Conservation (phyloP, 2,329 filamentous ascomycete genomes). For the Sporothrix schenckii region DNA sequence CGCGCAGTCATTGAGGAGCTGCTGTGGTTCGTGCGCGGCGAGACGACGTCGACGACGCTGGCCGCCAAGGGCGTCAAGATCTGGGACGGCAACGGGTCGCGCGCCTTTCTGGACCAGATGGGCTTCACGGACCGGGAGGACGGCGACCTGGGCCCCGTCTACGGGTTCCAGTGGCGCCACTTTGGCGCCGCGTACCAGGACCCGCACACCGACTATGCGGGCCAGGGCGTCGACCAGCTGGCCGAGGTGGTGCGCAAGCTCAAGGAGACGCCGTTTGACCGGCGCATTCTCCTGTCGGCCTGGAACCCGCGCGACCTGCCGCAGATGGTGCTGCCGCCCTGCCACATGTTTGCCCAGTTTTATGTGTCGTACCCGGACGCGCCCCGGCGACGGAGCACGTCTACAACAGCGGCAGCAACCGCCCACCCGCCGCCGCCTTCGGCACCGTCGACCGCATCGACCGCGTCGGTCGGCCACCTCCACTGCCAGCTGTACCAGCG, state of each 20-base stretch:
- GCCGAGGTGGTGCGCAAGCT: constrained; percentile 88
- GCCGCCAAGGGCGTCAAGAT: constrained; percentile 85
- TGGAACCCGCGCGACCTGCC: constrained; percentile 90
- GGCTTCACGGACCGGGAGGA: constrained; percentile 79
- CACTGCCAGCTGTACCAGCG: constrained; percentile 92
- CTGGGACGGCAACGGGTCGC: constrained; percentile 96
- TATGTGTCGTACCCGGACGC: constrained; percentile 74
- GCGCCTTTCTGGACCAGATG: constrained; percentile 83
- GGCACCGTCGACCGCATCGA: neutral
- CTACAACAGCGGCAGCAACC: neutral
- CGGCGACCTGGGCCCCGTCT: constrained; percentile 92
- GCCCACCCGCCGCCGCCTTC: constrained; percentile 29
- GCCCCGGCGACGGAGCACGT: constrained; percentile 26
- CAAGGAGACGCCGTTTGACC: constrained; percentile 79
- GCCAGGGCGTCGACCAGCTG: constrained; percentile 89
- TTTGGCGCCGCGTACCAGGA: constrained; percentile 91
- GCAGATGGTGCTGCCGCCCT: constrained; percentile 90
- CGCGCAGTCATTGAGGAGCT: constrained; percentile 89
- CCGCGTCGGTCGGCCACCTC: constrained; percentile 65
- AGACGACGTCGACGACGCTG: constrained; percentile 77
- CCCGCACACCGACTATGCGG: constrained; percentile 77
- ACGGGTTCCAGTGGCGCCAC: constrained; percentile 98
- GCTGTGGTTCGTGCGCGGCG: constrained; percentile 90
- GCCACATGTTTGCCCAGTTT: constrained; percentile 98
- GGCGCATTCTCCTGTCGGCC: constrained; percentile 84